Conservation (phyloP, 768 basidiomycete genomes). For the Lentinula detonsa region DNA sequence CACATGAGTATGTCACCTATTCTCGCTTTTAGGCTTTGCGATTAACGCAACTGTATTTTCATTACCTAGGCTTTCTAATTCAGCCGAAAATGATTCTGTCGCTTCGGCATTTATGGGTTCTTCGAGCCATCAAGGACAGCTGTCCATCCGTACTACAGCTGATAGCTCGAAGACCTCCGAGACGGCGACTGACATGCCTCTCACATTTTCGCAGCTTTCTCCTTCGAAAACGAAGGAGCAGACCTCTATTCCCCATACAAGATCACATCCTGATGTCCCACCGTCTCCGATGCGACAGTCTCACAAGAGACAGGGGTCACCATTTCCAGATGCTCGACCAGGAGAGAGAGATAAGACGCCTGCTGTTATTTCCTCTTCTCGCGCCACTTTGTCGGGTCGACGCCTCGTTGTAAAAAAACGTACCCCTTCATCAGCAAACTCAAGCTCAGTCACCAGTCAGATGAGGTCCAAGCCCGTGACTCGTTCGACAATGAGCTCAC, state of each 20-base stretch:
- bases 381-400: conserved; percentile 5
- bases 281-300: conserved; percentile 35
- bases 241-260: background rate
- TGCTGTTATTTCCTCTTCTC: conserved; percentile 1
- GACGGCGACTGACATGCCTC: conserved; percentile 8
- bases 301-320: conserved; percentile 41
- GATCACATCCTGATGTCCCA: conserved; percentile 6
- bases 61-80: background rate
- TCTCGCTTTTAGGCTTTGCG: background rate
- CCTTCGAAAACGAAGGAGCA: conserved; percentile 21
- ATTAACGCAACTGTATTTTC: background rate
- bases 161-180: background rate
- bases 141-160: conserved; percentile 16
- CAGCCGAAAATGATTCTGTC: background rate
- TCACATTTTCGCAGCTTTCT: conserved; percentile 50
- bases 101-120: background rate
- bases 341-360: conserved; percentile 26
- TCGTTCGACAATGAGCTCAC: background rate
- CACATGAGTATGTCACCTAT: conserved; percentile 37
- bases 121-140: conserved; percentile 14
- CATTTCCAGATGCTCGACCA: conserved; percentile 14
- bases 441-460: background rate
- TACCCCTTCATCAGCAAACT: background rate
- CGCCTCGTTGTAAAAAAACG: background rate
- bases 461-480: background rate